Conservation (phyloP, 2,329 filamentous ascomycete species). For the Pyricularia sp. region DNA sequence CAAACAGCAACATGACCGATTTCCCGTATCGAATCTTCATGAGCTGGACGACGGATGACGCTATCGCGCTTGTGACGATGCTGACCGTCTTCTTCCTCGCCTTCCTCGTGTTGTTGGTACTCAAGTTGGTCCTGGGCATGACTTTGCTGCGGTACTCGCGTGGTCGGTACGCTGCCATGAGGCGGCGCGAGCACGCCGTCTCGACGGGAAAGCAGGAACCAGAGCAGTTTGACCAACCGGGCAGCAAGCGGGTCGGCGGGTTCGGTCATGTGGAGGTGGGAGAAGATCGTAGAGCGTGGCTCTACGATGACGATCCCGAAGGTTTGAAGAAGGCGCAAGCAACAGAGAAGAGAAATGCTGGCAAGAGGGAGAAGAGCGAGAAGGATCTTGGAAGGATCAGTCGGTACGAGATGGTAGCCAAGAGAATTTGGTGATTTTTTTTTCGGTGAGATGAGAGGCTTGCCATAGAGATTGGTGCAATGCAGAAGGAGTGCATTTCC, state of each 20-base stretch:
- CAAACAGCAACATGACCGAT: not conserved
- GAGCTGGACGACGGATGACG: conserved; percentile 57
- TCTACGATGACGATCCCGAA: conserved; percentile 78
- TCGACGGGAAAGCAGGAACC: conserved; percentile 35
- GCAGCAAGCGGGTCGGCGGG: conserved; percentile 61
- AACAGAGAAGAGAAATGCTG: conserved; percentile 55
- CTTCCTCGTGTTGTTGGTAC: conserved; percentile 75
- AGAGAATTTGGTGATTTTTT: conserved; percentile 73
- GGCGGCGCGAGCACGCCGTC: conserved; percentile 50
- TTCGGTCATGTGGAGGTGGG: conserved; percentile 82
- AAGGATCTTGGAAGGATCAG: conserved; percentile 58
- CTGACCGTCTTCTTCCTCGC: conserved; percentile 74
- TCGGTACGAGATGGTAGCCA: conserved; percentile 91
- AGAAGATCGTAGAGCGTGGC: conserved; percentile 76
- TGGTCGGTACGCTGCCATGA: conserved; percentile 73
- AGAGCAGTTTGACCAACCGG: conserved; percentile 56
- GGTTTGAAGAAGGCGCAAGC: conserved; percentile 52
- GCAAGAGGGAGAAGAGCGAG: conserved; percentile 39
- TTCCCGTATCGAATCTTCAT: conserved; percentile 25
- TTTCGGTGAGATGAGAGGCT: not conserved
- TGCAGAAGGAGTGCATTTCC: not conserved
- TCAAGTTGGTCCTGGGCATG: conserved; percentile 87
- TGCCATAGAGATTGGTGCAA: too few species aligned
- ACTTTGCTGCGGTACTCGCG: conserved; percentile 69
- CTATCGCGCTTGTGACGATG: conserved; percentile 72